phyloP scores from a whole-genome alignment of 2,329 filamentous ascomycete species.

The Fusarium guadeloupense region DNA sequence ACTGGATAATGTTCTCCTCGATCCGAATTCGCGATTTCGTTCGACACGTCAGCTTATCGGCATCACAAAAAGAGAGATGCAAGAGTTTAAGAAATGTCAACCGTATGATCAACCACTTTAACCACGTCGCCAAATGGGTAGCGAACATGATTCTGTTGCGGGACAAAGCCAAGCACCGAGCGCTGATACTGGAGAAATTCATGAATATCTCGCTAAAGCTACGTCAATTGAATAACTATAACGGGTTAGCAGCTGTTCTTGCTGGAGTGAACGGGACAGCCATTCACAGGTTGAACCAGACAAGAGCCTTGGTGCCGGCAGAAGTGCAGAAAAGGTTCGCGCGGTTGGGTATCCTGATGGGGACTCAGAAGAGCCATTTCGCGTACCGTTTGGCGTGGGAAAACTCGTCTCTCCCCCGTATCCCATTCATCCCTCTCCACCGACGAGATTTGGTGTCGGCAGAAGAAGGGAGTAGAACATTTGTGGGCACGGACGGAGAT shows the following conservation, averaged over 20 bases:
- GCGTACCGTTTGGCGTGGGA: conserved; percentile 98
- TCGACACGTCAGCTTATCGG: conserved; percentile 83
- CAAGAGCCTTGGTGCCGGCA: conserved; percentile 76
- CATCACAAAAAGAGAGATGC: conserved; percentile 76
- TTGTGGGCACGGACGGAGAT: conserved; percentile 76
- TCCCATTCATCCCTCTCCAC: conserved; percentile 92
- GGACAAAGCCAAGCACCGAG: conserved; percentile 95
- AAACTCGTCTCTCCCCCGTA: conserved; percentile 88
- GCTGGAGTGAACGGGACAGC: conserved; percentile 91
- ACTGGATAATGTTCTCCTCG: conserved; percentile 98
- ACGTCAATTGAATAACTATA: conserved; percentile 95
- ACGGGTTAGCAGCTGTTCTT: conserved; percentile 90
- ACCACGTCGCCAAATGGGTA: conserved; percentile 84
- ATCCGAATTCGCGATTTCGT: conserved; percentile 93
- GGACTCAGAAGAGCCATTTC: conserved; percentile 89
- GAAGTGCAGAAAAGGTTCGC: conserved; percentile 85
- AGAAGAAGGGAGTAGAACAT: conserved; percentile 90
- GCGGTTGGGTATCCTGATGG: conserved; percentile 90
- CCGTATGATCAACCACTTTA: conserved; percentile 93
- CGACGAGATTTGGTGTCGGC: conserved; percentile 90
- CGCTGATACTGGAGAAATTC: conserved; percentile 91
- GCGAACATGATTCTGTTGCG: conserved; percentile 85
- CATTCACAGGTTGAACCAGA: conserved; percentile 84
- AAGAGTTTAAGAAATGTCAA: conserved; percentile 86
- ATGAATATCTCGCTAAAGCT: conserved; percentile 90